Percentiles rank a stretch among this genome's conserved stretches.
phyloP scores from a whole-genome alignment of 2,329 filamentous ascomycete species.

The Chrysoporthe cubensis region DNA sequence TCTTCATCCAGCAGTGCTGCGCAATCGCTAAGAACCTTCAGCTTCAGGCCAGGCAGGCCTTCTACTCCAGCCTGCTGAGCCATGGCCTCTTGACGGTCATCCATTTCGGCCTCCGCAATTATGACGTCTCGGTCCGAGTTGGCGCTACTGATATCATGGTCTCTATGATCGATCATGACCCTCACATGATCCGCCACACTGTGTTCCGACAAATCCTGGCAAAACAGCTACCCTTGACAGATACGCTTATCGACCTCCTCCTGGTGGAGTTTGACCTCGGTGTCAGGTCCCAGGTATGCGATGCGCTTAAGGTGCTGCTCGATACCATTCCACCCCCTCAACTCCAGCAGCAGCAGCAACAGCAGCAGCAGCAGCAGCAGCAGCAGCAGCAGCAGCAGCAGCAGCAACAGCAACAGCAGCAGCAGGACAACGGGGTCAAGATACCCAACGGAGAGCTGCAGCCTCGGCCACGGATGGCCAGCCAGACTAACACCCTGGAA shows the following conservation, averaged over 20 bases:
- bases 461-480: slow-evolving; percentile 58
- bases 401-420: no score
- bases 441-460: slow-evolving; percentile 68
- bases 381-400: no score
- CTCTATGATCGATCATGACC: slow-evolving; percentile 93
- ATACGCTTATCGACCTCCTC: slow-evolving; percentile 89
- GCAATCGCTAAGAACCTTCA: slow-evolving; percentile 94
- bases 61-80: slow-evolving; percentile 89
- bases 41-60: slow-evolving; percentile 73
- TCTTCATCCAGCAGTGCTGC: slow-evolving; percentile 97
- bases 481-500: slow-evolving; percentile 25
- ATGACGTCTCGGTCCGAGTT: slow-evolving; percentile 82
- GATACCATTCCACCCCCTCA: slow-evolving; percentile 64
- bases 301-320: slow-evolving; percentile 91
- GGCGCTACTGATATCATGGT: slow-evolving; percentile 94
- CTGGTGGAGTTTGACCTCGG: slow-evolving; percentile 91
- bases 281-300: slow-evolving; percentile 92
- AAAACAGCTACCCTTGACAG: slow-evolving; percentile 82
- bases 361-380: no score
- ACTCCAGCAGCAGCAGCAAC: slow-evolving; percentile 41
- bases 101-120: slow-evolving; percentile 85
- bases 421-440: slow-evolving; percentile 59
- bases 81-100: slow-evolving; percentile 89
- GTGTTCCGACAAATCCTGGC: slow-evolving; percentile 92
- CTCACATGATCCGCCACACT: slow-evolving; percentile 89